Evolutionary conservation across 108 stramenopile species (phyloP), one percentile per base, ranked within the genome.

Genomic region (Hondaea fermentalgiana): DNA sequence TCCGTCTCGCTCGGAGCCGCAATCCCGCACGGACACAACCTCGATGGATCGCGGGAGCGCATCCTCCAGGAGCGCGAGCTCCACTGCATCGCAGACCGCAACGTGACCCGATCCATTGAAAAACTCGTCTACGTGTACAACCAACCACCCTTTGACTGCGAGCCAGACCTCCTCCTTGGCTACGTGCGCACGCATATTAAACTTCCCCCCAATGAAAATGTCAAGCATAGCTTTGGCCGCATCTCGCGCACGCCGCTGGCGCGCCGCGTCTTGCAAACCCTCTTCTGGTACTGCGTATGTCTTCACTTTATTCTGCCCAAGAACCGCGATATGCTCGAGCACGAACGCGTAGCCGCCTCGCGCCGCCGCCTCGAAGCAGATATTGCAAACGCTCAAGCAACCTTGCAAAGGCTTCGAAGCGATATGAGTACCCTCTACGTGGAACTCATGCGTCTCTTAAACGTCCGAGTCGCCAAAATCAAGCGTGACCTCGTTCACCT

Each of bases 401-500:
- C 64, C 10, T 28, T 42, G 42, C 25, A 17, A 0, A 8, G 25
- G 25, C 76, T 83, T 12, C 45, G 76, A 6, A 23, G 51, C 45
- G 76, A 83, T 53, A 43, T 83, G 43, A 53, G 49, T 35, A 28
- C 23, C 23, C 76, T 28, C 4, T 83, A 83, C 51, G 28, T 83
- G 8, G 12, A 28, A 23, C 76, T 83, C 49, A 83, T 83, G 51
- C 64, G 64, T 42, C 35, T 69, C 14, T 69, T 69, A 17, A 28
- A 69, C 35, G 3, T 12, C 12, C 12, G 23, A 12, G 45, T 83
- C n/a, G 49, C 45, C n/a, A 83, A 47, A 3, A 83, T 83, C 76
- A 83, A 90, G 87, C 90, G 89, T 49, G 94, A 94, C 58, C 89
- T 94, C 51, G 91, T 94, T 72, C 93, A 93, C 92, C 88, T 87